These are phyloP conservation scores for Lolium rigidum DNA, from an alignment of 176 grass and related monocot genomes.

Conservation along the genomic window DNA sequence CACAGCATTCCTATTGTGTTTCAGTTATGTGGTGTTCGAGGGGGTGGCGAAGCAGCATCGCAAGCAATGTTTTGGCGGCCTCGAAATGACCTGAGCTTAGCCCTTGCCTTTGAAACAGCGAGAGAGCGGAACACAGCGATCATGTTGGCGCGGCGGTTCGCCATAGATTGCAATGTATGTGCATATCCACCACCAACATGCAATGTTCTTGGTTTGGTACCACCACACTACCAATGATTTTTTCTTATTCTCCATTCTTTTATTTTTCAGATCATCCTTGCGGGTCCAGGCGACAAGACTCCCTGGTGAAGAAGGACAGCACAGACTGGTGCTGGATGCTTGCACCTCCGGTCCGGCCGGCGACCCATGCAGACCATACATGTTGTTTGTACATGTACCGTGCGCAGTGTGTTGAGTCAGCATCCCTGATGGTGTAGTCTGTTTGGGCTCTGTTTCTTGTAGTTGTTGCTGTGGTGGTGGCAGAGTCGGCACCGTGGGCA, in stretches of 20 bases:
- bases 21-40: constrained; percentile 79
- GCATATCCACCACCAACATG: not conserved
- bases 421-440: not conserved
- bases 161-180: constrained; percentile 86
- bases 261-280: constrained; percentile 63
- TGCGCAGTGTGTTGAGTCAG: constrained; percentile 34
- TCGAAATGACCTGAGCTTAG: constrained; percentile 60
- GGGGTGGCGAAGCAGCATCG: constrained; percentile 74
- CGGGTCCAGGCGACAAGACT: constrained; percentile 62
- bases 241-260: not conserved
- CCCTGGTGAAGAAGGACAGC: constrained; percentile 37
- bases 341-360: not conserved
- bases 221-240: not conserved
- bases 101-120: constrained; percentile 66
- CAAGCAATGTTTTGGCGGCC: constrained; percentile 73
- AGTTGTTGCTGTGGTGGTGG: not conserved
- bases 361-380: not conserved
- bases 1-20: constrained; percentile 14
- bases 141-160: constrained; percentile 82
- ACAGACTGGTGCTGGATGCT: not conserved
- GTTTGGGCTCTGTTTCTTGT: not conserved
- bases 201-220: not conserved
- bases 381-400: constrained; percentile 45
- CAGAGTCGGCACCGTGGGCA: constrained; percentile 39
- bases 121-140: constrained; percentile 80